Percentiles rank a stretch among this genome's conserved stretches.
Conservation (phyloP, 148 eudicot species). For the Limonium bicolor region DNA sequence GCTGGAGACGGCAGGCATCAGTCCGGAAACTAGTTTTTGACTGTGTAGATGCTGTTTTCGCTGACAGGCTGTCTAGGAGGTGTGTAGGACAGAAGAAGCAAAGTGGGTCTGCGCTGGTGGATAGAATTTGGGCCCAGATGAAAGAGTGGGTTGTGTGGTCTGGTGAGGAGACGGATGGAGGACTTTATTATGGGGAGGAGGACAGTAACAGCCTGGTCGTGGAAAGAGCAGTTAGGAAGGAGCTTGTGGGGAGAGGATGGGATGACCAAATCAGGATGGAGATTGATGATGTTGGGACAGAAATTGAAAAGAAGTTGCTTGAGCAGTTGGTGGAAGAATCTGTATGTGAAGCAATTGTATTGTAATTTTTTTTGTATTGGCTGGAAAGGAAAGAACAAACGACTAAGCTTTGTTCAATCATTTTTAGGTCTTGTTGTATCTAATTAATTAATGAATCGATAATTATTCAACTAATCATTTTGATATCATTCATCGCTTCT, state of each 20-base stretch:
- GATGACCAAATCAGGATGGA: conserved; percentile 30
- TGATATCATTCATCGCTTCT: too few relatives aligned
- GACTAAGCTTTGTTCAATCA: too few relatives aligned
- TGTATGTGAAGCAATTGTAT: too few relatives aligned
- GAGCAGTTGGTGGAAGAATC: conserved; percentile 66
- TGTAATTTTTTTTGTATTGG: too few relatives aligned
- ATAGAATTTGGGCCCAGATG: conserved; percentile 52
- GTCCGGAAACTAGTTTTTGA: conserved; percentile 64
- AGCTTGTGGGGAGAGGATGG: conserved; percentile 80
- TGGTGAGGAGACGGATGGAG: conserved; percentile 17
- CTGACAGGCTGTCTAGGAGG: conserved; percentile 22
- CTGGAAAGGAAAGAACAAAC: too few relatives aligned
- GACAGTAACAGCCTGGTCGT: conserved; percentile 41
- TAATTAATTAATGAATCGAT: too few relatives aligned
- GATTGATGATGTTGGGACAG: conserved; percentile 35
- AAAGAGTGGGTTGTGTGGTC: conserved; percentile 35
- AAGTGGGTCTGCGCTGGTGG: conserved; percentile 13
- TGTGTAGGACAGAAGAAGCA: conserved; percentile 8
- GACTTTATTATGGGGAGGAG: too few relatives aligned
- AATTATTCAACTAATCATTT: too few relatives aligned
- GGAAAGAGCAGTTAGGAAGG: conserved; percentile 59
- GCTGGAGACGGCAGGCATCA: conserved; percentile 47
- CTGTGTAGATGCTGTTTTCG: conserved; percentile 59
- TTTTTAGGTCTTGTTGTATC: too few relatives aligned
- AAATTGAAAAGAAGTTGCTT: conserved; percentile 59